Evolutionary conservation across 139 green algal genomes (phyloP).

Genomic region (Chlorokybus atmophyticus): DNA sequence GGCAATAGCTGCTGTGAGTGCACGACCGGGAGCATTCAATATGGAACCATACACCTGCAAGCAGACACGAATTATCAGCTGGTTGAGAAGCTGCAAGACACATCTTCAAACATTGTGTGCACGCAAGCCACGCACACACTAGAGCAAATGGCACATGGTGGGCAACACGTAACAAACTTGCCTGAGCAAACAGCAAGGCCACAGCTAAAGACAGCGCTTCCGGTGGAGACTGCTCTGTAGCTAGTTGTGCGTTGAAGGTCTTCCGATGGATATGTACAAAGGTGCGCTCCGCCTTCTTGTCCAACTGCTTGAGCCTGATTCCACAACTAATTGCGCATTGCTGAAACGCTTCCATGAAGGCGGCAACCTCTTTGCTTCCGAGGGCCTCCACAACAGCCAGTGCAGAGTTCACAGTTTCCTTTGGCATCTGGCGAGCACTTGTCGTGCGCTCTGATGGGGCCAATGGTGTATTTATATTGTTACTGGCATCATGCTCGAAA

Average conservation of each 20-base stretch:
- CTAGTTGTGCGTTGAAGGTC: constrained; percentile 31
- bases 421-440: neutral
- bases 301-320: constrained; percentile 43
- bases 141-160: no score
- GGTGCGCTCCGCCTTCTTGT: constrained; percentile 61
- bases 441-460: neutral
- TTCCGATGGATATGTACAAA: constrained; percentile 16
- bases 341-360: constrained; percentile 33
- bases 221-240: constrained; percentile 33
- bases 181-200: constrained; percentile 43
- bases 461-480: neutral
- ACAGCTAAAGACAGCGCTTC: constrained; percentile 49
- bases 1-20: constrained; percentile 6
- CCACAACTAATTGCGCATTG: constrained; percentile 36
- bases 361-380: constrained; percentile 17
- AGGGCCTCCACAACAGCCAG: constrained; percentile 9
- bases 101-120: no score
- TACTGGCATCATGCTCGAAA: neutral
- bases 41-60: constrained; percentile 11
- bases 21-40: constrained; percentile 34
- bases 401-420: neutral
- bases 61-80: no score
- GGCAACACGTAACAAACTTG: no score
- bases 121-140: no score
- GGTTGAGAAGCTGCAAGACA: no score